phyloP scores from a whole-genome alignment of 805 yeast genomes.

The Torulaspora indica region DNA sequence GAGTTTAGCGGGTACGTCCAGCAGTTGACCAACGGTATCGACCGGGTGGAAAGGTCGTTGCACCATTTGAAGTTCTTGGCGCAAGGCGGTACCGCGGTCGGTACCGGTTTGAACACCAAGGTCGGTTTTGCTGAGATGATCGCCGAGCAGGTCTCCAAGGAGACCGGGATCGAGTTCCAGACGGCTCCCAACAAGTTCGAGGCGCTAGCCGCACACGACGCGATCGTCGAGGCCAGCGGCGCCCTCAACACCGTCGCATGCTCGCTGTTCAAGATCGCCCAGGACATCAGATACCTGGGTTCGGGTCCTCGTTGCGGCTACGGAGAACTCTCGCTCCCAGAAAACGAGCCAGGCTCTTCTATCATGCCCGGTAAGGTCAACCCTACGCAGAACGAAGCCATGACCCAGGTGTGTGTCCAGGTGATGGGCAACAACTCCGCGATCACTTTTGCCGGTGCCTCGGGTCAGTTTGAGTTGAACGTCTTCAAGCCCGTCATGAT shows the following conservation, averaged over 20 bases:
- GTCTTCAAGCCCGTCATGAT: constrained; percentile 97
- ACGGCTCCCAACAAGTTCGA: constrained; percentile 99
- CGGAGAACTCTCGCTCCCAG: constrained; percentile 92
- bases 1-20: constrained; percentile 96
- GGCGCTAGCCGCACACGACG: constrained; percentile 98
- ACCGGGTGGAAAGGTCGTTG: constrained; percentile 71
- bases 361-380: constrained; percentile 99
- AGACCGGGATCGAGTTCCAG: constrained; percentile 82
- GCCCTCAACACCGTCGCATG: constrained; percentile 93
- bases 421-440: constrained; percentile 96
- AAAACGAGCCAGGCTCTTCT: constrained; percentile 98
- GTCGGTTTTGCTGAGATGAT: constrained; percentile 83
- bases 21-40: constrained; percentile 87
- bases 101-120: constrained; percentile 94
- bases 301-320: constrained; percentile 99
- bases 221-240: constrained; percentile 95
- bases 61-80: constrained; percentile 79
- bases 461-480: constrained; percentile 97
- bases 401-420: constrained; percentile 97
- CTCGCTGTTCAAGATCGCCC: constrained; percentile 92
- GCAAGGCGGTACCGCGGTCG: constrained; percentile 99
- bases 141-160: constrained; percentile 77
- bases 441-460: constrained; percentile 95
- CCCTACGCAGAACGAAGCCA: constrained; percentile 98
- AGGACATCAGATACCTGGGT: constrained; percentile 96